Base-by-base conservation (phyloP, 495 filamentous ascomycete species). In the Glarea lozoyensis region DNA sequence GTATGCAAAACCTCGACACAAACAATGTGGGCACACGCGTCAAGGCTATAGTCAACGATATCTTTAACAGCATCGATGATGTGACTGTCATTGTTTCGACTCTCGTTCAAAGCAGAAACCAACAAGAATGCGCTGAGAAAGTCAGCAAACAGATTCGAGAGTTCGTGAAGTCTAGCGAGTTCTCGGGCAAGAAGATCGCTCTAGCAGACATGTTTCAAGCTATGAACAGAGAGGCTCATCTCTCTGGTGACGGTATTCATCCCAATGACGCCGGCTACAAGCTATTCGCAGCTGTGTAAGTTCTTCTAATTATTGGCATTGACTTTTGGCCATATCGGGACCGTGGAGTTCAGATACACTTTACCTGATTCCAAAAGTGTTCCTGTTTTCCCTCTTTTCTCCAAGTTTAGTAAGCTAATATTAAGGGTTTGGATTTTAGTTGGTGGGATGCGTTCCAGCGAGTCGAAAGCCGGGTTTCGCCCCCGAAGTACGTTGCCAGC, bases 41-140 rank as follows among this genome's bases (percentile, higher is more conserved):
- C 42, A 45, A 57, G 31, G 19, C 21, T 2, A 40, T 69, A 1
- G 29, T 69, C 0, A 55, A 50, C n/a, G 35, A 51, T 6, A 46
- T 69, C 5, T 66, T 56, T 43, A 41, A 55, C 29, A 19, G 52
- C 17, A 53, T 67, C 36, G 57, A 59, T 30, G 52, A 48, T 16
- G 61, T 59, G 10, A 62, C 63, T 20, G 52, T 69, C 31, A 55
- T 71, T 35, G 42, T 66, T 2, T 66, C 60, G 1, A 64, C 65
- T 10, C 49, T 66, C 4, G 45, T 64, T 11, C 53, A 57, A 6
- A 60, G 59, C 38, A 48, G 35, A 10, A 24, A 32, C 43, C 10
- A 21, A 2, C n/a, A 45, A 16, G 24, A 19, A 9, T 29, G 31
- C 11, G 20, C 12, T 2, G 10, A 23, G 7, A 27, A 16, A 6